Conservation (phyloP, 2,329 filamentous ascomycete genomes). For the Metarhizium sp. region DNA sequence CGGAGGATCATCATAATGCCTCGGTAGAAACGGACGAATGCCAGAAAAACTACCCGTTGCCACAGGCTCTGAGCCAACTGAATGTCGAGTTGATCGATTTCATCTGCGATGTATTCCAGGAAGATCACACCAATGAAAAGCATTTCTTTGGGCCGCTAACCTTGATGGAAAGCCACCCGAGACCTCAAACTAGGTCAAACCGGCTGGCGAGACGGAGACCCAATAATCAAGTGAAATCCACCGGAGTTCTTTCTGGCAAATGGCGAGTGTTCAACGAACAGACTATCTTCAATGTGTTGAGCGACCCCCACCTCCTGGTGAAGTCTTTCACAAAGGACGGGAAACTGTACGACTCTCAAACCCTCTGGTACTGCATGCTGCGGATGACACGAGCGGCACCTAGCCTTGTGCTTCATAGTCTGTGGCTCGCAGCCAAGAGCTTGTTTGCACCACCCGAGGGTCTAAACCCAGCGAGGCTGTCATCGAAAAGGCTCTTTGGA, state of each 20-base stretch:
- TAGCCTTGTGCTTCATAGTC: slow-evolving; percentile 50
- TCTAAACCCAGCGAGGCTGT: slow-evolving; percentile 29
- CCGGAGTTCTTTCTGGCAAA: slow-evolving; percentile 21
- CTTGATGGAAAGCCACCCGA: slow-evolving; percentile 8
- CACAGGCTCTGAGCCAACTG: slow-evolving; percentile 47
- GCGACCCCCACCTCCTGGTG: slow-evolving; percentile 44
- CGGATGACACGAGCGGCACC: slow-evolving; percentile 48
- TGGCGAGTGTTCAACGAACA: slow-evolving; percentile 57
- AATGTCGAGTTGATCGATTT: slow-evolving; percentile 49
- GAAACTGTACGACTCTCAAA: slow-evolving; percentile 49
- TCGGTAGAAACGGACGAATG: slow-evolving; percentile 16
- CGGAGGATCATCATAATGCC: slow-evolving; percentile 12
- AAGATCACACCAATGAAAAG: slow-evolving; percentile 43
- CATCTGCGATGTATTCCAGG: slow-evolving; percentile 49
- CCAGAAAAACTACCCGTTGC: slow-evolving; percentile 28
- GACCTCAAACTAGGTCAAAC: slow-evolving; percentile 4
- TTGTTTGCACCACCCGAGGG: slow-evolving; percentile 47
- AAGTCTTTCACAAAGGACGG: slow-evolving; percentile 46
- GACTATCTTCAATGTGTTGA: slow-evolving; percentile 54
- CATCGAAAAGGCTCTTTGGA: slow-evolving; percentile 6
- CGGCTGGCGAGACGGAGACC: slow-evolving; percentile 8
- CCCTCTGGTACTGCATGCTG: slow-evolving; percentile 54
- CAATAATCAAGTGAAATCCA: neutral
- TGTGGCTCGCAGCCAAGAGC: slow-evolving; percentile 52
- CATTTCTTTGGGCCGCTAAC: slow-evolving; percentile 32